Evolutionary conservation across 2,329 filamentous ascomycete genomes (phyloP).

Genomic region (Neocatenulostroma microsporum): DNA sequence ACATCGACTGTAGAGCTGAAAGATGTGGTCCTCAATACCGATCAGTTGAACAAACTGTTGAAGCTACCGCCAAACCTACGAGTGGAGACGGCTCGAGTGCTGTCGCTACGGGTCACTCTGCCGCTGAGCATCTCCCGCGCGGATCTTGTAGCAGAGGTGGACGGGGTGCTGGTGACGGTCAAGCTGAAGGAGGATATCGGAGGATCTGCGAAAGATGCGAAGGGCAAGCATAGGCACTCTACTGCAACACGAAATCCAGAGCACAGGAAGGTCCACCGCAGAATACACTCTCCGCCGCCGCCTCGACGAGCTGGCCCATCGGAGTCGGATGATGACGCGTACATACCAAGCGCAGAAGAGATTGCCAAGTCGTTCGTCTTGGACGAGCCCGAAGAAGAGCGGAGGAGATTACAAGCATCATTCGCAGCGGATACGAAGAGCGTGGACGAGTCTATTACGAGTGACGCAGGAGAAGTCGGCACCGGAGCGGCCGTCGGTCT

Average conservation of each 20-base stretch:
- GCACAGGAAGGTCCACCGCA: conserved; percentile 28
- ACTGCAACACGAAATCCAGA: conserved; percentile 19
- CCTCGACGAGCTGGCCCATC: conserved; percentile 15
- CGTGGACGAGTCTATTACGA: conserved; percentile 53
- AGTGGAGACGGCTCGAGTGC: conserved; percentile 65
- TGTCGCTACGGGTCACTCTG: conserved; percentile 70
- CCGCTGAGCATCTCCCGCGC: conserved; percentile 83
- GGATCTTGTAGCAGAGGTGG: conserved; percentile 71
- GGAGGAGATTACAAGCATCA: conserved; percentile 60
- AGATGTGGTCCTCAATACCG: conserved; percentile 72
- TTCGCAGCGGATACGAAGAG: conserved; percentile 50
- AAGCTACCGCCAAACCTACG: conserved; percentile 65
- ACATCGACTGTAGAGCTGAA: conserved; percentile 77
- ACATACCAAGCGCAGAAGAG: conserved; percentile 61
- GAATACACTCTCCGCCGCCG: conserved; percentile 27
- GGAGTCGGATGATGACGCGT: conserved; percentile 29
- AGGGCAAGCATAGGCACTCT: conserved; percentile 23
- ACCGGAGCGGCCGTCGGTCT: conserved; percentile 63
- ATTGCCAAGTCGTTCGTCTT: conserved; percentile 72
- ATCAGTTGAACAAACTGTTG: conserved; percentile 33
- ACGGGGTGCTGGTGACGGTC: conserved; percentile 65
- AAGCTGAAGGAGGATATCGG: conserved; percentile 8
- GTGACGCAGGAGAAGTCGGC: conserved; percentile 55
- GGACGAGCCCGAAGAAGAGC: conserved; percentile 59
- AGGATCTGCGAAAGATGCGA: conserved; percentile 16